A percentile compares a stretch with the other conserved stretches of the same genome.
These are phyloP conservation scores for Pelargonium citronellum DNA, from an alignment of 441 rosid genomes.

Conservation along the genomic window DNA sequence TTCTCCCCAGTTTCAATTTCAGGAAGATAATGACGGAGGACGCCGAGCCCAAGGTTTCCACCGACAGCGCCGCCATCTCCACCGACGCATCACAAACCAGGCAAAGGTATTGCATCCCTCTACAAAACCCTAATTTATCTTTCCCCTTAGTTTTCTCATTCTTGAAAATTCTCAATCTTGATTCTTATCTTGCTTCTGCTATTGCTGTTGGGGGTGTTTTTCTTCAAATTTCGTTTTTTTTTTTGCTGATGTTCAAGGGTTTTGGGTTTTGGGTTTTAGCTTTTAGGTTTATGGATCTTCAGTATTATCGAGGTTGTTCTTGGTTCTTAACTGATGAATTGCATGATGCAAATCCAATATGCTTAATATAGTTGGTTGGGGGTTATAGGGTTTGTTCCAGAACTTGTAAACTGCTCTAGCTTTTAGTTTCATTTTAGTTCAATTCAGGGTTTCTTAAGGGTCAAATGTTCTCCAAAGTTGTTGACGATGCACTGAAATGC, in stretches of 20 bases:
- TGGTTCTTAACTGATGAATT: background rate
- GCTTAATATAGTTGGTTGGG: background rate
- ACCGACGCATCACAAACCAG: conserved; percentile 44
- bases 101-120: conserved; percentile 43
- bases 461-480: background rate
- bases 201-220: background rate
- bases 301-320: background rate
- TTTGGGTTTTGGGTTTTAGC: too few species aligned
- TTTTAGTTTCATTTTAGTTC: background rate
- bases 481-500: background rate
- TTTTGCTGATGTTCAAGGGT: background rate
- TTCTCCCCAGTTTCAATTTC: background rate
- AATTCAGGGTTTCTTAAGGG: background rate
- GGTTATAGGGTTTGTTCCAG: background rate
- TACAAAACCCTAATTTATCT: background rate
- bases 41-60: conserved; percentile 34
- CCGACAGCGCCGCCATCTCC: conserved; percentile 26
- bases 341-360: background rate
- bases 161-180: background rate
- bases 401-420: background rate
- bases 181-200: background rate
- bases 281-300: background rate
- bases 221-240: background rate
- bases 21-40: conserved; percentile 45
- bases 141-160: background rate